phyloP scores from a whole-genome alignment of 257 asterid genomes.

The Mitragyna speciosa region DNA sequence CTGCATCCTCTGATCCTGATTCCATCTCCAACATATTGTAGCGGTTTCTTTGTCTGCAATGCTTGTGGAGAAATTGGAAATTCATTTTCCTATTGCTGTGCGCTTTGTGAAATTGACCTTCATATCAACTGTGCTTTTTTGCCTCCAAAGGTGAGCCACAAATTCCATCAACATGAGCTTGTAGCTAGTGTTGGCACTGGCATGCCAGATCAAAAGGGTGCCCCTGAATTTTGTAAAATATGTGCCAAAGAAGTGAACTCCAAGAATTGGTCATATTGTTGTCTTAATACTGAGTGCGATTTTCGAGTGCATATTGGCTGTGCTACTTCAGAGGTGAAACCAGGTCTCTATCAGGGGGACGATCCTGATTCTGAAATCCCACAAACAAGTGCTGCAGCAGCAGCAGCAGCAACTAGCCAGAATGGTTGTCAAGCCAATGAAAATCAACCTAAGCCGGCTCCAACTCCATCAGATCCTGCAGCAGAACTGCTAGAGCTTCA shows the following conservation, averaged over 20 bases:
- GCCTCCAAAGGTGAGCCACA: slow-evolving; percentile 40
- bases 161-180: slow-evolving; percentile 47
- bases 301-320: slow-evolving; percentile 56
- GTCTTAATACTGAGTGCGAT: slow-evolving; percentile 41
- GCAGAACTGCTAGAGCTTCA: slow-evolving; percentile 32
- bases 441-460: background rate
- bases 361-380: slow-evolving; percentile 9
- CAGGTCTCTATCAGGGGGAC: slow-evolving; percentile 45
- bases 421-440: background rate
- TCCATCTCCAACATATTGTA: slow-evolving; percentile 62
- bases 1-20: slow-evolving; percentile 54
- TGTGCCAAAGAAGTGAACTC: slow-evolving; percentile 36
- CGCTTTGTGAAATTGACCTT: slow-evolving; percentile 65
- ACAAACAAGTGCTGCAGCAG: background rate
- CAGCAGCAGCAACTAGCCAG: background rate
- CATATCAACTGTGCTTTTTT: slow-evolving; percentile 55
- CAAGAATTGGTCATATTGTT: slow-evolving; percentile 49
- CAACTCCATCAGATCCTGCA: slow-evolving; percentile 19
- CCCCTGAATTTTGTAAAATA: slow-evolving; percentile 35
- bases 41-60: slow-evolving; percentile 55
- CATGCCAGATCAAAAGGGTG: slow-evolving; percentile 5
- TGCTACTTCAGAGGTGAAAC: slow-evolving; percentile 58
- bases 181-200: slow-evolving; percentile 15
- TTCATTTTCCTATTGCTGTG: slow-evolving; percentile 53
- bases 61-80: slow-evolving; percentile 55